phyloP scores from a whole-genome alignment of 345 rosid genomes.

The Corchorus capsularis region DNA sequence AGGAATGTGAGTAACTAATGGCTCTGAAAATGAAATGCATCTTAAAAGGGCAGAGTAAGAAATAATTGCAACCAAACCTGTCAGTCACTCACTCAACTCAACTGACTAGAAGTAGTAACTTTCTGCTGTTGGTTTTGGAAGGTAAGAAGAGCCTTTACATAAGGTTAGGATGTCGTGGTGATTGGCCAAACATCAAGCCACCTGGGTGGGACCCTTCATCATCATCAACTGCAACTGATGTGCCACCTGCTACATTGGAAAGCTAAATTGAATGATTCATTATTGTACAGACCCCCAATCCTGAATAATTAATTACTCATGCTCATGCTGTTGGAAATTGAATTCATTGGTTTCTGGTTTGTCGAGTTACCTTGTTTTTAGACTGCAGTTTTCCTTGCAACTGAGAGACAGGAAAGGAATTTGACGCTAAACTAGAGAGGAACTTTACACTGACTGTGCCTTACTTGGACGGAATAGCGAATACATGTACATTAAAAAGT shows the following conservation, averaged over 20 bases:
- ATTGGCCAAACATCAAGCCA: constrained; percentile 84
- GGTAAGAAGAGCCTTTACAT: constrained; percentile 87
- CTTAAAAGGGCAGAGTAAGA: background rate
- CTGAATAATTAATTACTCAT: background rate
- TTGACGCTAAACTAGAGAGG: too few relatives aligned
- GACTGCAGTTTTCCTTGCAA: too few relatives aligned
- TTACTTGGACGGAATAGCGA: too few relatives aligned
- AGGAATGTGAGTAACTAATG: background rate
- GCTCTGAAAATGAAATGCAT: background rate
- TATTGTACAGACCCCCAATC: background rate
- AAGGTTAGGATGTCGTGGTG: constrained; percentile 87
- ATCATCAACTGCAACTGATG: constrained; percentile 33
- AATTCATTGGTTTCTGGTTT: background rate
- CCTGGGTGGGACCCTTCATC: constrained; percentile 71
- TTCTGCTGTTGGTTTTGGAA: constrained; percentile 20
- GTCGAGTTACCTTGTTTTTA: background rate
- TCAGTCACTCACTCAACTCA: background rate
- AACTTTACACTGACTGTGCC: too few relatives aligned
- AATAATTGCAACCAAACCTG: background rate
- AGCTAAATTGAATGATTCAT: background rate
- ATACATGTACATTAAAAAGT: too few relatives aligned
- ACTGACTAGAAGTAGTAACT: background rate
- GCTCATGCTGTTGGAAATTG: background rate
- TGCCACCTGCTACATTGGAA: constrained; percentile 19
- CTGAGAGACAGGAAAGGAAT: background rate